phyloP scores from a whole-genome alignment of 192 early-diverging fungal genomes.

The Powellomyces hirtus region DNA sequence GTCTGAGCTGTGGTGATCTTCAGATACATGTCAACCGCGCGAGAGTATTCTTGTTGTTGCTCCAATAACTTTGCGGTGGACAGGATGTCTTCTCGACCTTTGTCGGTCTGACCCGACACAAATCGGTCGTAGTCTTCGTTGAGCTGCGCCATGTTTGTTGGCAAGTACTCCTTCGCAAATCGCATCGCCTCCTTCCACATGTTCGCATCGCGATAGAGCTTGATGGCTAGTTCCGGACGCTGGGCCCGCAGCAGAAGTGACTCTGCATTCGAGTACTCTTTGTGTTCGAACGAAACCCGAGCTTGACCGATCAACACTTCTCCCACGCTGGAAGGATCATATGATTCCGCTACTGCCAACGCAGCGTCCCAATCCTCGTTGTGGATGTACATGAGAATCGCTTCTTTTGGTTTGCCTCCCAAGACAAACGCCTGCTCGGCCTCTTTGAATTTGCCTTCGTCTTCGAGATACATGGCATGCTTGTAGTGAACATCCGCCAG shows the following conservation, averaged over 20 bases:
- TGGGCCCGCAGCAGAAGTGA: conserved; percentile 59
- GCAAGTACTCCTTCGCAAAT: conserved; percentile 62
- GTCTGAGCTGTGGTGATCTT: conserved; percentile 46
- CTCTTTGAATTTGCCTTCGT: conserved; percentile 62
- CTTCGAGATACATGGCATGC: conserved; percentile 61
- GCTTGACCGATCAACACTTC: conserved; percentile 65
- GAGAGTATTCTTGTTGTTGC: conserved; percentile 56
- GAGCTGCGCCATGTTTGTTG: conserved; percentile 47
- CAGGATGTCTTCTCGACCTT: conserved; percentile 56
- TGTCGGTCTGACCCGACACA: conserved; percentile 39
- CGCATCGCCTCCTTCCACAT: conserved; percentile 64
- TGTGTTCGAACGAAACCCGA: conserved; percentile 53
- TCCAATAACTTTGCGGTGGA: conserved; percentile 49
- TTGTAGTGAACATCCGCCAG: conserved; percentile 65
- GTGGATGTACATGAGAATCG: conserved; percentile 69
- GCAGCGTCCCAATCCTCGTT: conserved; percentile 67
- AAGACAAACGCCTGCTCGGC: conserved; percentile 61
- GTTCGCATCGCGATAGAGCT: conserved; percentile 55
- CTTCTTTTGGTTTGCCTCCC: conserved; percentile 65
- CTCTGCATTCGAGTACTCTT: conserved; percentile 55
- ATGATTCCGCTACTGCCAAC: conserved; percentile 55
- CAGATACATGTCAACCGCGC: conserved; percentile 63
- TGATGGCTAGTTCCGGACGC: conserved; percentile 58
- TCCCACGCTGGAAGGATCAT: conserved; percentile 50
- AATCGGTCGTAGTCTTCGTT: conserved; percentile 55